phyloP scores from a whole-genome alignment of 441 rosid species.

The Syzygium malaccense region DNA sequence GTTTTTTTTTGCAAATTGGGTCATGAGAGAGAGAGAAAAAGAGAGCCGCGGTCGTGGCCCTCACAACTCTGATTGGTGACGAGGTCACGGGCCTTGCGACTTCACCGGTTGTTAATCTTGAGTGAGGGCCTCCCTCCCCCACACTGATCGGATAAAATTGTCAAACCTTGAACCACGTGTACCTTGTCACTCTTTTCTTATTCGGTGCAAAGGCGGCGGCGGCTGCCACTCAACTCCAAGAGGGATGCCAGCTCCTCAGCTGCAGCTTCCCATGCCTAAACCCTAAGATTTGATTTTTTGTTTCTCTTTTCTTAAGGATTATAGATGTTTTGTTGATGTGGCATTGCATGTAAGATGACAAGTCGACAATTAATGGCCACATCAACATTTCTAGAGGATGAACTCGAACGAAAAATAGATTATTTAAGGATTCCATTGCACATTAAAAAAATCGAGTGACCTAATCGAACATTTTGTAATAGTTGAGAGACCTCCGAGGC shows the following conservation, averaged over 20 bases:
- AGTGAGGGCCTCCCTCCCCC: too few species aligned
- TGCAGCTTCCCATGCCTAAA: neutral
- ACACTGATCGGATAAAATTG: too few species aligned
- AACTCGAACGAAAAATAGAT: neutral
- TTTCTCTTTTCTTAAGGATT: neutral
- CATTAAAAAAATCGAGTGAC: accelerated
- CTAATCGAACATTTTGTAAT: neutral
- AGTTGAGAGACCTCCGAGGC: neutral
- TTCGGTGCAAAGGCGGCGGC: too few species aligned
- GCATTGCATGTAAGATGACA: neutral
- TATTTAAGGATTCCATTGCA: neutral
- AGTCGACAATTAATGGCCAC: neutral
- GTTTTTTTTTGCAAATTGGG: neutral
- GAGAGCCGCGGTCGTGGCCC: neutral
- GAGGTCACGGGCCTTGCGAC: too few species aligned
- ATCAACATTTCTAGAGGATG: neutral
- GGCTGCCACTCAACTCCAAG: accelerated
- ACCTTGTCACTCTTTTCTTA: too few species aligned
- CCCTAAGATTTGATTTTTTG: neutral
- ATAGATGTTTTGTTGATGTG: neutral
- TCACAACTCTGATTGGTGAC: too few species aligned
- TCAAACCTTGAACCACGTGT: too few species aligned
- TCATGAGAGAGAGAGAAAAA: neutral
- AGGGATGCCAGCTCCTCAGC: neutral
- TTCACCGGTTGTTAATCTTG: too few species aligned